Conservation (phyloP, 257 asterid species). For the Solanum phureja region DNA sequence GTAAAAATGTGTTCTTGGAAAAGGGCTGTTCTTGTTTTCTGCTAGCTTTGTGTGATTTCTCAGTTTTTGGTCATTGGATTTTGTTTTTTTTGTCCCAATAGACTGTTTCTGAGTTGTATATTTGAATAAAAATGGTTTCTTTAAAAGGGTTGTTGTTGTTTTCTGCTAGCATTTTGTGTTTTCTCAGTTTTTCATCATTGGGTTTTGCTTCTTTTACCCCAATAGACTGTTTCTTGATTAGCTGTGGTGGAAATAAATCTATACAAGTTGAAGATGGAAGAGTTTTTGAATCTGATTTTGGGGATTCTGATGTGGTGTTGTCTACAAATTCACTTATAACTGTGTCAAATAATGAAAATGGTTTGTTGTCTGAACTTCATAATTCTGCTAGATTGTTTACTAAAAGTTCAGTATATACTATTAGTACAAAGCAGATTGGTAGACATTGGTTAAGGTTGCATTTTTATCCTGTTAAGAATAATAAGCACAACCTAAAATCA, state of each 20-base stretch:
- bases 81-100: slow-evolving; percentile 7
- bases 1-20: background rate
- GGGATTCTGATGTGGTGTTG: slow-evolving; percentile 14
- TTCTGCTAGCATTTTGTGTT: slow-evolving; percentile 2
- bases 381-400: slow-evolving; percentile 26
- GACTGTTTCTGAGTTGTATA: slow-evolving; percentile 1
- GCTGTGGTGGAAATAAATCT: slow-evolving; percentile 17
- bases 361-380: slow-evolving; percentile 4
- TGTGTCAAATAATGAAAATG: background rate
- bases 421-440: slow-evolving; percentile 21
- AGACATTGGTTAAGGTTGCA: slow-evolving; percentile 33
- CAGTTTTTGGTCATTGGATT: background rate
- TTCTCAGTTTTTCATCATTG: background rate
- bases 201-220: slow-evolving; percentile 17
- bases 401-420: slow-evolving; percentile 6
- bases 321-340: slow-evolving; percentile 12
- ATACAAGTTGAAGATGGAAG: slow-evolving; percentile 24
- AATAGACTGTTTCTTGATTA: slow-evolving; percentile 19
- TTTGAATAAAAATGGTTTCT: background rate
- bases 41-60: background rate
- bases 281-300: slow-evolving; percentile 24
- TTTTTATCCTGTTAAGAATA: slow-evolving; percentile 17
- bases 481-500: slow-evolving; percentile 10
- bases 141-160: background rate
- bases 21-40: background rate